Percentiles rank a stretch among this genome's conserved stretches.
Evolutionary conservation across 2,329 filamentous ascomycete genomes (phyloP).

Genomic region (Aspergillus sojae): DNA sequence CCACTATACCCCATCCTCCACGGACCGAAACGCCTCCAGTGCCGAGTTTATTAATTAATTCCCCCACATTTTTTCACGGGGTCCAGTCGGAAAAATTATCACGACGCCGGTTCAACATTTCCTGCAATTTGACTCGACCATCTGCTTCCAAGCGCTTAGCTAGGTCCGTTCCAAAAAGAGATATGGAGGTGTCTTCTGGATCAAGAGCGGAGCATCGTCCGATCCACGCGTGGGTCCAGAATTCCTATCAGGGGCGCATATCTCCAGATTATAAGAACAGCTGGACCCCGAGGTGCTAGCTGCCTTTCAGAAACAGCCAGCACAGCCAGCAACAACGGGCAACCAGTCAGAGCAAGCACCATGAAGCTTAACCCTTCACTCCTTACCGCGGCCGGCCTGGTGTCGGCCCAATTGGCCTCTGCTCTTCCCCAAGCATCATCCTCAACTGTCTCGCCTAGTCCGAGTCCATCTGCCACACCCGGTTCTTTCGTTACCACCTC

Average conservation of each 20-base stretch:
- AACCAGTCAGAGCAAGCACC: too few relatives aligned
- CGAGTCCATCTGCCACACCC: slow-evolving; percentile 7
- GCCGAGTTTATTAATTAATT: slow-evolving; percentile 12
- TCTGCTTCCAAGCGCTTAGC: background rate
- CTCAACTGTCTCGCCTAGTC: background rate
- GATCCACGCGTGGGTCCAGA: background rate
- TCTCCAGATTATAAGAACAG: background rate
- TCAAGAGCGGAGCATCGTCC: slow-evolving; percentile 22
- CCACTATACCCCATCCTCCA: slow-evolving; percentile 18
- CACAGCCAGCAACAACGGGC: background rate
- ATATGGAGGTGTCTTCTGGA: slow-evolving; percentile 5
- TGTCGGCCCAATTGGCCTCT: slow-evolving; percentile 20
- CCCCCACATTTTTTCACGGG: slow-evolving; percentile 8
- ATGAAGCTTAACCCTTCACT: slow-evolving; percentile 22
- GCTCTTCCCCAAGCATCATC: slow-evolving; percentile 17
- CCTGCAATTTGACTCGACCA: background rate
- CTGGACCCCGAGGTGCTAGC: background rate
- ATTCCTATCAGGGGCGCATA: background rate
- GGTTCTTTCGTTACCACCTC: slow-evolving; percentile 27
- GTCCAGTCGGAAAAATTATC: background rate
- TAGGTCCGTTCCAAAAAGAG: slow-evolving; percentile 1
- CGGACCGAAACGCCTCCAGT: slow-evolving; percentile 19
- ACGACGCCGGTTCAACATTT: background rate
- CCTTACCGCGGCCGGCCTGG: slow-evolving; percentile 23
- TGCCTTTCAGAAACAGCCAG: background rate